Evolutionary conservation across 2,329 filamentous ascomycete species (phyloP), one percentile per base, ranked within the genome.

Genomic region (Sordariomycetes sp.): DNA sequence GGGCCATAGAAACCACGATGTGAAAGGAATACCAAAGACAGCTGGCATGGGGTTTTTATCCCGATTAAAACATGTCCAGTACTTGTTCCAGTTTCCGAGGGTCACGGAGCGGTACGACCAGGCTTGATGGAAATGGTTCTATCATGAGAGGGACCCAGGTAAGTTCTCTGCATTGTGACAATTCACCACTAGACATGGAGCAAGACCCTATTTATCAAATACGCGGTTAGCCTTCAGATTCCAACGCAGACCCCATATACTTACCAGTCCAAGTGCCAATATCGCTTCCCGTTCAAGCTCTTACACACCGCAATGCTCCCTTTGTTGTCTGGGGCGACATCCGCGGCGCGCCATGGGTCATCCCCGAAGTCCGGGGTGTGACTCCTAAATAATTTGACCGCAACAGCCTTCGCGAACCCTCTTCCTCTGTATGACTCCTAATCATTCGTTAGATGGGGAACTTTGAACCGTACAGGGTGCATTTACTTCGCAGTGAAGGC

Each of bases 331-430:
- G 75, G 69, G 2, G 80, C 76, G 0, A 89, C 85, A 66, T 89
- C 84, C 2, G 84, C 84, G 59, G 81, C 76, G 28, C 75, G 77
- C 72, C 77, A 81, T 7, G 72, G 76, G 42, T 80, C 79, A 0
- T 72, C 62, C 1, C 71, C 72, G 39, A 74, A 80, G 0, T 70
- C 67, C 2, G 61, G 61, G 36, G 77, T 69, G 53, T 76, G 71
- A 45, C 82, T 75, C 3, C 69, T 70, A 52, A 88, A 75, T 2
- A 88, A 65, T 64, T 78, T 85, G 25, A 74, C 70, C 0, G 79
- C 78, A 3, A 89, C 69, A 0, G 74, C 72, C 65, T 84, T 86
- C 1, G 84, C 85, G 34, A 89, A 68, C 0, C 86, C 85, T 50
- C 70, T 74, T 0, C 82, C 78, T 34, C 86, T 77, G 62, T 80